phyloP scores from a whole-genome alignment of 83 land plant species.

The Picea abies region DNA sequence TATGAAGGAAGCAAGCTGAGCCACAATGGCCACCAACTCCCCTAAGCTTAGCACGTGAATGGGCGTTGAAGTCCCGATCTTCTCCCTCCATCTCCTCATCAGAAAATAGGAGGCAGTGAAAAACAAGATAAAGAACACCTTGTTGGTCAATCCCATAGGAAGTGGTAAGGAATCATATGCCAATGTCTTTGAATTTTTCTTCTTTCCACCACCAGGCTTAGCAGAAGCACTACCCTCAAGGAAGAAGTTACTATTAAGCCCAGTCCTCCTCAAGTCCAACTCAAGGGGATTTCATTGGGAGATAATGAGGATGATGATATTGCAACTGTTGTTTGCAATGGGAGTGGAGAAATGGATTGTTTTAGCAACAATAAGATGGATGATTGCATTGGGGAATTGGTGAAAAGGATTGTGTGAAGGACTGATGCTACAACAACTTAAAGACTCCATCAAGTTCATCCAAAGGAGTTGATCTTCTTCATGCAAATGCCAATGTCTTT shows the following conservation, averaged over 20 bases:
- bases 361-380: no score
- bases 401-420: no score
- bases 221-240: not conserved
- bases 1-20: constrained; percentile 66
- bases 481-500: constrained; percentile 24
- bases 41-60: constrained; percentile 57
- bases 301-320: constrained; percentile 62
- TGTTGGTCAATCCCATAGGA: constrained; percentile 68
- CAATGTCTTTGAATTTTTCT: no score
- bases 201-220: no score
- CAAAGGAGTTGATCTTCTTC: no score
- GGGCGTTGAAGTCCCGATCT: constrained; percentile 65
- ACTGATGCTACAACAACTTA: no score
- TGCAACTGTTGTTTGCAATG: constrained; percentile 51
- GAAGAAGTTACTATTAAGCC: not conserved
- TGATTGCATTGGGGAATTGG: no score
- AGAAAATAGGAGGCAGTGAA: constrained; percentile 59
- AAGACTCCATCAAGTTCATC: no score
- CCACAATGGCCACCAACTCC: constrained; percentile 61
- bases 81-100: constrained; percentile 81
- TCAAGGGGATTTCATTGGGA: not conserved
- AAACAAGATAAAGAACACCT: constrained; percentile 63
- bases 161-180: constrained; percentile 76
- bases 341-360: no score
- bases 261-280: not conserved